Evolutionary conservation across 352 stramenopile species (phyloP).

Genomic region (Phytopythium boreale): DNA sequence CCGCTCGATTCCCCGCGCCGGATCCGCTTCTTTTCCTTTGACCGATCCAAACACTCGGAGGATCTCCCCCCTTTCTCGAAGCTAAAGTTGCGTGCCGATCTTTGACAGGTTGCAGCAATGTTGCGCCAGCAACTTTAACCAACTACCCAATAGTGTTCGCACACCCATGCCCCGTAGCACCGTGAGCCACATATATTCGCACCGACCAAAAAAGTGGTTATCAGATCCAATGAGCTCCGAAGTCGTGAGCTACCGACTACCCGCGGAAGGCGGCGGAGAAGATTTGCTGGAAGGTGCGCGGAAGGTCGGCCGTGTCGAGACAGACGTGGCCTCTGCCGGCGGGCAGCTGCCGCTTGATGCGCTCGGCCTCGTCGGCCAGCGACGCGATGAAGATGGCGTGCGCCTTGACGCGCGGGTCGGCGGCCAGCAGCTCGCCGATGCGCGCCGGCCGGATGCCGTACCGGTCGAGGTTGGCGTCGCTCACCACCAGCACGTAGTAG

Average conservation of each 20-base stretch:
- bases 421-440: conserved; percentile 50
- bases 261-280: conserved; percentile 57
- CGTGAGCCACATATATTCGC: neutral
- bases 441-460: conserved; percentile 82
- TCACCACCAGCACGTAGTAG: conserved; percentile 92
- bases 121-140: neutral
- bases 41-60: neutral
- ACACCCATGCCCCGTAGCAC: neutral
- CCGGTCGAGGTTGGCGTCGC: conserved; percentile 93
- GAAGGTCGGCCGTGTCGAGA: conserved; percentile 74
- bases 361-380: conserved; percentile 75
- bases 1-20: neutral
- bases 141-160: neutral
- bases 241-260: too few relatives aligned
- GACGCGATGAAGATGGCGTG: conserved; percentile 85
- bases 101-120: neutral
- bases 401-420: conserved; percentile 56
- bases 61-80: neutral
- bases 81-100: neutral
- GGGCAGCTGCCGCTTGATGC: conserved; percentile 61
- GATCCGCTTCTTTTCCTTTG: conserved; percentile 1
- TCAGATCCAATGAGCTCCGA: neutral
- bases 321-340: conserved; percentile 72
- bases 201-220: conserved; percentile 3
- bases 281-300: conserved; percentile 84